phyloP scores from a whole-genome alignment of 306 rosid genomes.

The Gynostemma pentaphyllum region DNA sequence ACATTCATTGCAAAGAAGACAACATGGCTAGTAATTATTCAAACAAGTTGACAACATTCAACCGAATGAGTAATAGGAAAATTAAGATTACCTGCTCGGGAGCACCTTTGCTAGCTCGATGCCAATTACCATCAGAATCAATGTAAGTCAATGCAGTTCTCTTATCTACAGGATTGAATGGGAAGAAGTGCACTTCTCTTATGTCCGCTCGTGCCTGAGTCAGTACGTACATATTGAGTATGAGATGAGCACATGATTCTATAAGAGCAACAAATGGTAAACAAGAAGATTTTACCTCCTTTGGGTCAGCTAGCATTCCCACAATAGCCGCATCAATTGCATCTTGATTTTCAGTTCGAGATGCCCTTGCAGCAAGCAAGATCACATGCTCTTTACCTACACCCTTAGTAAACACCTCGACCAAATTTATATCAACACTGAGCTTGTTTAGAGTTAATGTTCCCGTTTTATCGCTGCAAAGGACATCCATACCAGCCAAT shows the following conservation, averaged over 20 bases:
- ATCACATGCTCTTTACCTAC: conserved; percentile 75
- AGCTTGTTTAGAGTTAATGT: conserved; percentile 95
- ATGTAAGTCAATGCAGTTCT: conserved; percentile 94
- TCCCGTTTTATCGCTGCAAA: conserved; percentile 96
- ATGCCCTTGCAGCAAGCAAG: conserved; percentile 89
- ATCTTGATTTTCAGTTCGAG: conserved; percentile 87
- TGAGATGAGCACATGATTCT: neutral
- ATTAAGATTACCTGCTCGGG: conserved; percentile 71
- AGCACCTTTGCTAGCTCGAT: conserved; percentile 96
- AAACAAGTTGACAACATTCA: neutral
- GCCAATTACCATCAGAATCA: conserved; percentile 73
- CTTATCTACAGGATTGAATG: conserved; percentile 94
- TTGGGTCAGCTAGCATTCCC: conserved; percentile 95
- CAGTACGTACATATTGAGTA: neutral
- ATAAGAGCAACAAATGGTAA: neutral
- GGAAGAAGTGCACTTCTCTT: conserved; percentile 81
- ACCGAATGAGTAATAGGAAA: neutral
- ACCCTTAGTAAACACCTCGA: conserved; percentile 78
- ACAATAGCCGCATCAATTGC: conserved; percentile 97
- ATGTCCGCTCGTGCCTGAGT: conserved; percentile 79
- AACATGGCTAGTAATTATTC: neutral
- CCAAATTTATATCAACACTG: conserved; percentile 63
- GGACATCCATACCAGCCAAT: conserved; percentile 97
- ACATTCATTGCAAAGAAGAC: conserved; percentile 1
- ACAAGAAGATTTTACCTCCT: conserved; percentile 46